Base-by-base conservation (phyloP, 1,139 yeast genomes). In the Geotrichum citri-aurantii region DNA sequence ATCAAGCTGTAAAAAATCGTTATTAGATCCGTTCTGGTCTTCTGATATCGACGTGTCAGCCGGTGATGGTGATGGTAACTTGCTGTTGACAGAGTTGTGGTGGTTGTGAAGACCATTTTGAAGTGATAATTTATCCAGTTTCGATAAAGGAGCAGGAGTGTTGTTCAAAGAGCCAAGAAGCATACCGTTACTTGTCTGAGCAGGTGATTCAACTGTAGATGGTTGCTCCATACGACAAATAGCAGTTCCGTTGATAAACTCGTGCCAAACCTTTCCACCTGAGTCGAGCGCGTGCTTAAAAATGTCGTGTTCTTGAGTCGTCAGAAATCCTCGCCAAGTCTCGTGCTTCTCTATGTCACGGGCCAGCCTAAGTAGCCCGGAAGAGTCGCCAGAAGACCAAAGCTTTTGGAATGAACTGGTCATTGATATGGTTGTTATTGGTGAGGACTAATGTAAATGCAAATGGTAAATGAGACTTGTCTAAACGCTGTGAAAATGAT, bases 241-340 rank as follows among this genome's bases (percentile, higher is more conserved):
- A n/a, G 71, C 65, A 48, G 66, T 60, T 19, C 77, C 77, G 14
- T 66, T 62, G 46, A 74, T 61, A 56, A 75, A 71, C 50, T 62
- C 64, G 19, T 64, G 60, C 79, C 79, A 76, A 11, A 68, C 62
- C 19, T 64, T 68, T 6, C 68, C 72, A 42, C 73, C 73, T 24
- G 64, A 62, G 7, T 65, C 66, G 46, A 74, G 59, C 4, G 74
- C 76, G 51, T 63, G 63, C 51, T 65, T 66, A 58, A 75, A 74
- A 26, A 75, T 57, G 52, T 68, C 69, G 59, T 75, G 77, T 62
- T 76, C 79, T 50, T 68, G 71, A 10, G 67, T 66, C 19, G 74
- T 66, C 50, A 76, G 63, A 59, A 72, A 75, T 37, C 76, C 73
- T 29, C 70, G 65, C 79, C 79, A 76, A 14, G 68, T 62, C 8